These are phyloP conservation scores for Xylaria sp. DNA, from an alignment of 2,329 filamentous ascomycete genomes.

Conservation along the genomic window DNA sequence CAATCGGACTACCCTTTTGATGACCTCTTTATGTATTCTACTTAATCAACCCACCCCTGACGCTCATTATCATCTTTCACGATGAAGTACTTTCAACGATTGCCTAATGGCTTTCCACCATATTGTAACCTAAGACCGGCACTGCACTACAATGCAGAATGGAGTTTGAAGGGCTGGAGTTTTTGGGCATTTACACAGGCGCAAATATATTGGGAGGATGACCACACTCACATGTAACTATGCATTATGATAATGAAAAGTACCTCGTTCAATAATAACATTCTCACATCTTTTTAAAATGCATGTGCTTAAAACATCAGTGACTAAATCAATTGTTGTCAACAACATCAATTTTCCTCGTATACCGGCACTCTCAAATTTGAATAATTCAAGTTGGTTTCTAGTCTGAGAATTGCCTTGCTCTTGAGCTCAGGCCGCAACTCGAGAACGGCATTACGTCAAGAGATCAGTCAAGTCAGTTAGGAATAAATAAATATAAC, in stretches of 20 bases:
- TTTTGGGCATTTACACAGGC: constrained; percentile 19
- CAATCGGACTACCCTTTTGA: background rate
- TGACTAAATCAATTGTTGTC: background rate
- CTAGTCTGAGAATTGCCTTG: no score
- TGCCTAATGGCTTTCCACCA: background rate
- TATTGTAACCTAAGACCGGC: background rate
- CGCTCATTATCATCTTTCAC: constrained; percentile 8
- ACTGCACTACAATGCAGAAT: background rate
- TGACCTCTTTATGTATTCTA: background rate
- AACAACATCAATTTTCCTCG: background rate
- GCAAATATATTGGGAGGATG: background rate
- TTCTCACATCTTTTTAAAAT: background rate
- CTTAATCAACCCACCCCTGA: background rate
- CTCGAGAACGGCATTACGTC: background rate
- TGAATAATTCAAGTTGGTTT: no score
- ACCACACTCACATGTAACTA: background rate
- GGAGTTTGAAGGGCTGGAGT: constrained; percentile 1
- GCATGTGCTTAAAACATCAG: background rate
- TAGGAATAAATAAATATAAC: no score
- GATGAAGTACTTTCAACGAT: background rate
- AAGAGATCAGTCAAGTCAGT: background rate
- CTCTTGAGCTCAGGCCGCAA: background rate
- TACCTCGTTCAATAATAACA: background rate
- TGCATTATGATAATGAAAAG: constrained; percentile 6
- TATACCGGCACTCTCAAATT: background rate